Percentiles rank a stretch among this genome's conserved stretches.
These are phyloP conservation scores for Starmerella riodocensis DNA, from an alignment of 805 yeast species.

Conservation along the genomic window DNA sequence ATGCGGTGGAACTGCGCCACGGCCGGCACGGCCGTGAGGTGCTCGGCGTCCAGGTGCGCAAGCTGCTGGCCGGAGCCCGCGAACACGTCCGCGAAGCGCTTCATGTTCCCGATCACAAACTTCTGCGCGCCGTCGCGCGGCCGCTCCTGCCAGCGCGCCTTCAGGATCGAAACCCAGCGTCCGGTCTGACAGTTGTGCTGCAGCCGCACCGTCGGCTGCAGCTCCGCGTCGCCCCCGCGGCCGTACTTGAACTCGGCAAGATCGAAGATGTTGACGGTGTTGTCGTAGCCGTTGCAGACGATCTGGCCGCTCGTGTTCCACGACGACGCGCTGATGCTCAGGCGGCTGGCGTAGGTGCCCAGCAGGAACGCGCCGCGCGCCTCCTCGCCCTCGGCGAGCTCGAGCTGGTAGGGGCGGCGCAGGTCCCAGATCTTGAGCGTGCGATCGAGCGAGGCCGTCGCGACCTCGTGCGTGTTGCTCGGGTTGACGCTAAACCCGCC, in stretches of 20 bases:
- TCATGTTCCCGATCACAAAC: constrained; percentile 90
- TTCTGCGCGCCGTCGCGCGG: constrained; percentile 65
- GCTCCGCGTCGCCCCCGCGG: constrained; percentile 11
- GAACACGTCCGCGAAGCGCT: constrained; percentile 70
- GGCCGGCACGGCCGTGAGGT: constrained; percentile 86
- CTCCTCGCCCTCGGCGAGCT: constrained; percentile 14
- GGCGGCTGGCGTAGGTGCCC: constrained; percentile 56
- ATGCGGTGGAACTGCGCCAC: constrained; percentile 73
- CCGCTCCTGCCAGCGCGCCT: constrained; percentile 69
- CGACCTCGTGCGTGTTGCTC: constrained; percentile 45
- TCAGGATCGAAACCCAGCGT: constrained; percentile 86
- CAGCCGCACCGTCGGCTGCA: constrained; percentile 51
- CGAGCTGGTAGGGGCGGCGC: constrained; percentile 29
- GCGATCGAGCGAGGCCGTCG: constrained; percentile 82
- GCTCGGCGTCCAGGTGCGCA: constrained; percentile 53
- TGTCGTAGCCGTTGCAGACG: constrained; percentile 90
- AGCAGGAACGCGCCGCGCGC: constrained; percentile 23
- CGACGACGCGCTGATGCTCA: constrained; percentile 74
- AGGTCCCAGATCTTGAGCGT: constrained; percentile 79
- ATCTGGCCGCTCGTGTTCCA: constrained; percentile 57
- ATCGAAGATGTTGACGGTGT: constrained; percentile 61
- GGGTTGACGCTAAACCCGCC: constrained; percentile 84
- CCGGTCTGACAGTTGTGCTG: constrained; percentile 94
- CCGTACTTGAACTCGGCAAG: constrained; percentile 27
- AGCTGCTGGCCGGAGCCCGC: constrained; percentile 62